A percentile compares a stretch with the other conserved stretches of the same genome.
Conservation (phyloP, 805 yeast genomes). For the Cyberlindnera galapagoensis region DNA sequence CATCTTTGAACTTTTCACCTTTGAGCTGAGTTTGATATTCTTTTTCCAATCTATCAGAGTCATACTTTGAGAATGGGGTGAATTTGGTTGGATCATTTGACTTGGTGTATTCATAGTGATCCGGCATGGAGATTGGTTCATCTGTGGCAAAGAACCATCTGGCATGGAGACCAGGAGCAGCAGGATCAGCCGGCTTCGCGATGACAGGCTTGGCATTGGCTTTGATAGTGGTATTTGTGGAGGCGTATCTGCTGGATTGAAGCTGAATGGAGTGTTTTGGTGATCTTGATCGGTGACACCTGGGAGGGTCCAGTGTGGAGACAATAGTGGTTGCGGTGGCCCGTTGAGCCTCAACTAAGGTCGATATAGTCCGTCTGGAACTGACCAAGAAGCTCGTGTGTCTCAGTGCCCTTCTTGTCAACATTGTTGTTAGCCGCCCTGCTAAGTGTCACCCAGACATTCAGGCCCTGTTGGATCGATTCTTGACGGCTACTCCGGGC, state of each 20-base stretch:
- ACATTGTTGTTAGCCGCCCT: too few relatives aligned
- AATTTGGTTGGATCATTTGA: slow-evolving; percentile 50
- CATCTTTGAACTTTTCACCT: slow-evolving; percentile 1
- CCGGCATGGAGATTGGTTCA: slow-evolving; percentile 63
- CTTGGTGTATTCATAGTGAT: slow-evolving; percentile 46
- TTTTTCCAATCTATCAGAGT: slow-evolving; percentile 55
- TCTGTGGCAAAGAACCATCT: slow-evolving; percentile 86
- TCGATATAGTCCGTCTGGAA: too few relatives aligned
- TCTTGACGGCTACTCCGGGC: too few relatives aligned
- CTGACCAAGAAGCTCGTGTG: too few relatives aligned
- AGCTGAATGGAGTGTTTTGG: too few relatives aligned
- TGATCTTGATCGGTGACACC: too few relatives aligned
- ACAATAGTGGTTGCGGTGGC: too few relatives aligned
- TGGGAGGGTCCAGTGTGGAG: too few relatives aligned
- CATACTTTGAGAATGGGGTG: slow-evolving; percentile 58
- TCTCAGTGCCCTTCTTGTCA: too few relatives aligned
- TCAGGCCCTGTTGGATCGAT: too few relatives aligned
- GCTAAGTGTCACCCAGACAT: too few relatives aligned
- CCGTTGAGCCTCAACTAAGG: too few relatives aligned
- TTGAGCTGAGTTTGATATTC: slow-evolving; percentile 11
- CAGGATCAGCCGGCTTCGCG: slow-evolving; percentile 6
- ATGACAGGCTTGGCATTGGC: slow-evolving; percentile 5
- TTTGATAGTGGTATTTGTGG: slow-evolving; percentile 4
- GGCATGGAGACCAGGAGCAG: slow-evolving; percentile 13
- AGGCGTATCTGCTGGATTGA: slow-evolving; percentile 5